Evolutionary conservation across 768 basidiomycete genomes (phyloP).

Genomic region (Russula sp.): DNA sequence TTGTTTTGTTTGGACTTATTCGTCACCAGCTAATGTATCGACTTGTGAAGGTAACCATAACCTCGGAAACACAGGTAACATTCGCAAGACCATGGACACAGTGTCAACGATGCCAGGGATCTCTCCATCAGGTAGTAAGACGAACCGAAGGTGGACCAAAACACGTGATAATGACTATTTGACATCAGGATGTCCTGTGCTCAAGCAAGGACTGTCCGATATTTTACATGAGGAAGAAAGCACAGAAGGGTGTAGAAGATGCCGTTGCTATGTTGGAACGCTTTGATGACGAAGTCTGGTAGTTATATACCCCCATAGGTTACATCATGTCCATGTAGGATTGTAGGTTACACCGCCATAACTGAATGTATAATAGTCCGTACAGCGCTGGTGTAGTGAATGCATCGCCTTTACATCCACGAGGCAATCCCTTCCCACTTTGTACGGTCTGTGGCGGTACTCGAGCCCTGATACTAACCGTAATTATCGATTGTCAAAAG

Average conservation of each 20-base stretch:
- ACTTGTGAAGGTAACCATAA: constrained; percentile 37
- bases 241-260: constrained; percentile 96
- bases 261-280: constrained; percentile 71
- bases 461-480: neutral
- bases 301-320: constrained; percentile 8
- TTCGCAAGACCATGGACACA: constrained; percentile 98
- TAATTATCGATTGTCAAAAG: neutral
- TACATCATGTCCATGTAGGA: neutral
- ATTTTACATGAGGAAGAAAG: constrained; percentile 97
- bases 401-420: neutral
- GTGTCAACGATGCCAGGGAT: constrained; percentile 98
- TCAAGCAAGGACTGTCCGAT: constrained; percentile 98
- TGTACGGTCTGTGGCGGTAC: neutral
- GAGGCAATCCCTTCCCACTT: neutral
- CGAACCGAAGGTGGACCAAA: neutral
- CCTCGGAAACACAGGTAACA: constrained; percentile 80
- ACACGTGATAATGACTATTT: constrained; percentile 22
- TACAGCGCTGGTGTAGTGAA: constrained; percentile 14
- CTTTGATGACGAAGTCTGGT: constrained; percentile 78
- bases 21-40: neutral
- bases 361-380: constrained; percentile 19
- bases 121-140: constrained; percentile 83
- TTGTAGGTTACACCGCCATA: constrained; percentile 6
- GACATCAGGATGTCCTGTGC: constrained; percentile 82
- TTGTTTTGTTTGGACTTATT: neutral